Evolutionary conservation across 2,329 filamentous ascomycete genomes (phyloP), one percentile per base, ranked within the genome.

Genomic region (Knufia petricola): DNA sequence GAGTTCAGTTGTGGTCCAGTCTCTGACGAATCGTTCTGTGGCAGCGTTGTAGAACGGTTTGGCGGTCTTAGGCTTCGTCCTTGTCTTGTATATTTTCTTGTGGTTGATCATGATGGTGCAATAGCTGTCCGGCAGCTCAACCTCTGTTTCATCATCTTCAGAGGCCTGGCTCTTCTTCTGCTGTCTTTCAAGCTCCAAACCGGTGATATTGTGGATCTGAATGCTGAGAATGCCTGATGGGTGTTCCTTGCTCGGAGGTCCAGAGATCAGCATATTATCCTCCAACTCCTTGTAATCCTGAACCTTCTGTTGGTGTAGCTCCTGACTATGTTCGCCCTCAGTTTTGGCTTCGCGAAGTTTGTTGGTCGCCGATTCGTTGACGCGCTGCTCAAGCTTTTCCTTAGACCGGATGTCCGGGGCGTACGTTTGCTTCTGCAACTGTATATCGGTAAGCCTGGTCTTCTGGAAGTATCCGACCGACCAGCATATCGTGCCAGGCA

Each of bases 31-130:
- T 3, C 81, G 75, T 61, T 88, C 84, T 1, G 79, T 85, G 4
- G 81, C 81, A 2, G 84, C 84, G 55, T 87, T 87, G 70, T 84
- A 87, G 63, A 87, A 87, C 0, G 84, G 84, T 58, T 85, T 86
- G 0, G 79, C 75, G 53, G 86, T 87, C 66, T 86, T 85, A 1
- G 84, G 84, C 64, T 88, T 87, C 0, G 84, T 85, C 13, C 84
- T 70, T 1, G 84, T 85, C 57, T 76, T 80, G 66, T 82, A 88
- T 10, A 76, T 66, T 50, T 77, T 86, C 55, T 76, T 75, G 59
- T 87, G 82, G 60, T 87, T 86, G 55, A 87, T 65, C 37, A 87
- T 83, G 56, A 87, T 76, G 26, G 75, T 85, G 61, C 82, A 85
- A 61, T 86, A 88, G 21, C 79, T 73, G 41, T 81, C 83, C 0